A percentile compares a stretch with the other conserved stretches of the same genome.
Conservation (phyloP, 345 rosid species). For the Litchi chinensis region DNA sequence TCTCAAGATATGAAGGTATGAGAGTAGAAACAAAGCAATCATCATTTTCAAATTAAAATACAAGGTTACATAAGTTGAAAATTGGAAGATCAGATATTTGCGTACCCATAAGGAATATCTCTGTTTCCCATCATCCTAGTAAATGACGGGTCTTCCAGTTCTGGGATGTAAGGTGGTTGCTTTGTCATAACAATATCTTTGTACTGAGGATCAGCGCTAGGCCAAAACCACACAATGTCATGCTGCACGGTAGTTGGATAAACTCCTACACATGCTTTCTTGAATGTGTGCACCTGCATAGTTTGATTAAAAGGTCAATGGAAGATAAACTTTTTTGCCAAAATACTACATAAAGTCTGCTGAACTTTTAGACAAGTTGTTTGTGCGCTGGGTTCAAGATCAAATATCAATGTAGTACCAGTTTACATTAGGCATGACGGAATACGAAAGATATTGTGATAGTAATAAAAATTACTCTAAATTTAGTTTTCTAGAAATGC, state of each 20-base stretch:
- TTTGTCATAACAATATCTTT: slow-evolving; percentile 59
- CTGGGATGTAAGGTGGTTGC: slow-evolving; percentile 77
- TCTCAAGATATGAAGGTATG: background rate
- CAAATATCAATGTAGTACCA: background rate
- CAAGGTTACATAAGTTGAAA: background rate
- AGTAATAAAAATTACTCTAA: no score
- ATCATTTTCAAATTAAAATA: background rate
- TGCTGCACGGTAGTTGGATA: slow-evolving; percentile 78
- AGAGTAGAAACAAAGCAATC: background rate
- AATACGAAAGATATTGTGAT: background rate
- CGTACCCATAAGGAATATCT: slow-evolving; percentile 85
- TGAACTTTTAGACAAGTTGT: background rate
- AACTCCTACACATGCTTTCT: slow-evolving; percentile 74
- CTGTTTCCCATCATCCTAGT: slow-evolving; percentile 60
- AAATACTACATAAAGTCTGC: background rate
- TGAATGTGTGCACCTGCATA: slow-evolving; percentile 65
- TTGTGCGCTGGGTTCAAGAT: no score
- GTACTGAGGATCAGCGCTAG: slow-evolving; percentile 70
- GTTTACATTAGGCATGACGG: background rate
- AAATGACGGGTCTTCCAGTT: slow-evolving; percentile 77
- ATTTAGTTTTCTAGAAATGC: background rate
- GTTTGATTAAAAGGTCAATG: slow-evolving; percentile 7
- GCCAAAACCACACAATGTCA: slow-evolving; percentile 95
- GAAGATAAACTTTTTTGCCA: background rate
- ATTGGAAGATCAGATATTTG: background rate